Conservation (phyloP, 441 rosid genomes). For the Flueggea neowawraea region DNA sequence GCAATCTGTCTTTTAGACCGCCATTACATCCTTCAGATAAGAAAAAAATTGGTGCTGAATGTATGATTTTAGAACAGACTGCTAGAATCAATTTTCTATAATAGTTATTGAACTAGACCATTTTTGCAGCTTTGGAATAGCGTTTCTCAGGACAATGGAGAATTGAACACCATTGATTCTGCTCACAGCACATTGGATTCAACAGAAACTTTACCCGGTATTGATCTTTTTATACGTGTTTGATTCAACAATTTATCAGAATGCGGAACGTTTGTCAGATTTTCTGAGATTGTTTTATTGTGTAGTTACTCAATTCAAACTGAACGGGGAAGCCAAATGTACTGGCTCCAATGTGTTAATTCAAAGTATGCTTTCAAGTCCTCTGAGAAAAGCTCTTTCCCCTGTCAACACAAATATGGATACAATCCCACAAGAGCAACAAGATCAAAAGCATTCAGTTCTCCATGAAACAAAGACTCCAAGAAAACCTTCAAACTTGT, state of each 20-base stretch:
- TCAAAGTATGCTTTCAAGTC: conserved; percentile 19
- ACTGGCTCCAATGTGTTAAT: neutral
- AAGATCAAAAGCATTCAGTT: too few relatives aligned
- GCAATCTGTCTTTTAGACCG: neutral
- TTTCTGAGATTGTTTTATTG: neutral
- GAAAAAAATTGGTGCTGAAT: neutral
- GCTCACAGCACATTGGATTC: conserved; percentile 15
- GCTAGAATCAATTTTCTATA: too few relatives aligned
- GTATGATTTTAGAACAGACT: neutral
- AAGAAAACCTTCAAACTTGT: conserved; percentile 24
- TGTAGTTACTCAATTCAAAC: conserved; percentile 23
- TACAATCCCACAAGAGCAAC: conserved; percentile 18
- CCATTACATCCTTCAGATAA: neutral
- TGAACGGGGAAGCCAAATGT: conserved; percentile 8
- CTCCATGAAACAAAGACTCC: conserved; percentile 51
- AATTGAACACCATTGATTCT: conserved; percentile 16
- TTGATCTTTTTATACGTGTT: conserved; percentile 1
- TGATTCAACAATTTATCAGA: neutral
- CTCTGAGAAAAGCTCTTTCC: conserved; percentile 56
- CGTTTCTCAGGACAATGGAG: neutral
- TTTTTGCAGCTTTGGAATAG: conserved; percentile 31
- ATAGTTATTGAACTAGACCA: too few relatives aligned
- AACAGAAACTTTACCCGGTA: conserved; percentile 33
- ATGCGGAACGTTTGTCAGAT: neutral
- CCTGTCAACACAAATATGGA: conserved; percentile 42